phyloP scores from a whole-genome alignment of 1,139 yeast species.

The Pichia sp. region DNA sequence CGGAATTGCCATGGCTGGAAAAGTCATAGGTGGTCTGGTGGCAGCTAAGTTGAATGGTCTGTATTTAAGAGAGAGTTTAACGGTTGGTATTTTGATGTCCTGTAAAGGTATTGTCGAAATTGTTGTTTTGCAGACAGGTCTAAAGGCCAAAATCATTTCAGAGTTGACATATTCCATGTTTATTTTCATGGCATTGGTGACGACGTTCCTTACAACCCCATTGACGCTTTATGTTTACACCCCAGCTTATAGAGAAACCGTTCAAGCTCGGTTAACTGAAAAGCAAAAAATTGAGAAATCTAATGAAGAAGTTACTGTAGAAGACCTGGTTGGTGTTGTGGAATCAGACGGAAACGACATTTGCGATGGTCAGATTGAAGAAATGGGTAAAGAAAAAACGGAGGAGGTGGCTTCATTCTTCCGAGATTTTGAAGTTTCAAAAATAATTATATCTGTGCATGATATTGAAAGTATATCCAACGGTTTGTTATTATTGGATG shows the following conservation, averaged over 20 bases:
- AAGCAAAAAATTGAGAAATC: too few relatives aligned
- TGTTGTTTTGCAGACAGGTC: conserved; percentile 68
- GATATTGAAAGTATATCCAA: conserved; percentile 22
- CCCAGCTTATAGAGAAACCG: conserved; percentile 45
- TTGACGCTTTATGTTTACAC: conserved; percentile 56
- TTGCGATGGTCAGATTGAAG: neutral
- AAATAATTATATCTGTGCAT: conserved; percentile 20
- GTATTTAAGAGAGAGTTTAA: conserved; percentile 60
- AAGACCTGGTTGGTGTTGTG: neutral
- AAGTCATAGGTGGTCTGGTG: conserved; percentile 55
- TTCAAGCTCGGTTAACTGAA: conserved; percentile 25
- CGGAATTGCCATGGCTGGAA: conserved; percentile 56
- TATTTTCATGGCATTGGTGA: conserved; percentile 68
- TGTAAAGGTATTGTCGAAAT: conserved; percentile 83
- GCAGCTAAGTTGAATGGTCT: conserved; percentile 57
- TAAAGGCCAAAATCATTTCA: conserved; percentile 58
- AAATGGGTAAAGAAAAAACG: too few relatives aligned
- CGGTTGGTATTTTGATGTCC: conserved; percentile 79
- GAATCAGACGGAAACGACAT: neutral
- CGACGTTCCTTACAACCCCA: conserved; percentile 72
- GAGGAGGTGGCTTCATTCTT: neutral
- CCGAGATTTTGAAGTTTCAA: conserved; percentile 12
- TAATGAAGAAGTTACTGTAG: neutral
- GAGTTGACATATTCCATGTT: conserved; percentile 68
- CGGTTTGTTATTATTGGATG: conserved; percentile 20